Evolutionary conservation across 176 grass and related monocot genomes (phyloP).

Genomic region (sorghum (Sorghum bicolor)): Sorghum_bicolor_NCBIv3 NC_012870.2:33807001-33807500

Average conservation of each 20-base stretch:
- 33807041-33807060: conserved; percentile 43
- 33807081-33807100: too few species aligned
- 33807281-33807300: conserved; percentile 91
- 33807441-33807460: too few species aligned
- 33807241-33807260: conserved; percentile 66
- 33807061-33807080: not conserved
- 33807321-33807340: conserved; percentile 22
- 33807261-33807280: conserved; percentile 89
- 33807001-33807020: conserved; percentile 96
- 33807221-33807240: not conserved
- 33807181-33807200: not conserved
- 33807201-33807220: not conserved
- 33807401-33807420: too few species aligned
- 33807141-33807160: too few species aligned
- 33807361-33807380: not conserved
- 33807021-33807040: conserved; percentile 96
- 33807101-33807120: not conserved
- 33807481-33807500: too few species aligned
- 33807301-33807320: conserved; percentile 95
- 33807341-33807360: not conserved
- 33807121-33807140: not conserved
- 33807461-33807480: too few species aligned
- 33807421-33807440: too few species aligned
- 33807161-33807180: too few species aligned
- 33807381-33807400: too few species aligned